phyloP scores from a whole-genome alignment of 75 land plant species.

The Adiantum capillusveneris region DNA sequence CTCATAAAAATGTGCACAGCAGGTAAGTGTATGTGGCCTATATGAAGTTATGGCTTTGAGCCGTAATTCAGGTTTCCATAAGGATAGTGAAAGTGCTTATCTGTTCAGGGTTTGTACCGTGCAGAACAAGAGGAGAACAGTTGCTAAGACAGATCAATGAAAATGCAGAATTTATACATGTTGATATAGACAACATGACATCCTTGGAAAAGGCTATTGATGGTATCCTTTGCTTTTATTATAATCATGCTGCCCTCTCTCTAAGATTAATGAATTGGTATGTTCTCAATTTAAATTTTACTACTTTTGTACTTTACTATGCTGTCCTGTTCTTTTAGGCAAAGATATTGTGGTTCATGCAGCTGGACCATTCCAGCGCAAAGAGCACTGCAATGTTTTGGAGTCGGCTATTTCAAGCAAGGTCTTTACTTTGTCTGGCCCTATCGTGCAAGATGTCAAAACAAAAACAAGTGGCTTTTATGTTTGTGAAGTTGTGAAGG shows the following conservation, averaged over 20 bases:
- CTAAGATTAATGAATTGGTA: not conserved
- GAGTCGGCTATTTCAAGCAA: conserved; percentile 78
- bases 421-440: too few relatives aligned
- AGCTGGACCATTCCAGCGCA: conserved; percentile 88
- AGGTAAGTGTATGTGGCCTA: too few relatives aligned
- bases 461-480: too few relatives aligned
- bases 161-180: conserved; percentile 48
- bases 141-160: conserved; percentile 48
- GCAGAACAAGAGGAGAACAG: conserved; percentile 67
- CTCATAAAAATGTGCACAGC: too few relatives aligned
- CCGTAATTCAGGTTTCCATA: too few relatives aligned
- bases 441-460: too few relatives aligned
- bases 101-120: too few relatives aligned
- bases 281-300: too few relatives aligned
- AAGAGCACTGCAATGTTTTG: conserved; percentile 62
- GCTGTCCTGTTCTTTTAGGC: conserved; percentile 21
- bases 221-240: conserved; percentile 18
- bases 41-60: too few relatives aligned
- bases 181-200: conserved; percentile 38
- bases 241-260: not conserved
- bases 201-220: conserved; percentile 46
- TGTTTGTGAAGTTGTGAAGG: too few relatives aligned
- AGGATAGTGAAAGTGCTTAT: too few relatives aligned
- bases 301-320: too few relatives aligned
- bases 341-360: conserved; percentile 88